phyloP scores from a whole-genome alignment of 1,284 basidiomycete species.

The Trichosporon ovoides region DNA sequence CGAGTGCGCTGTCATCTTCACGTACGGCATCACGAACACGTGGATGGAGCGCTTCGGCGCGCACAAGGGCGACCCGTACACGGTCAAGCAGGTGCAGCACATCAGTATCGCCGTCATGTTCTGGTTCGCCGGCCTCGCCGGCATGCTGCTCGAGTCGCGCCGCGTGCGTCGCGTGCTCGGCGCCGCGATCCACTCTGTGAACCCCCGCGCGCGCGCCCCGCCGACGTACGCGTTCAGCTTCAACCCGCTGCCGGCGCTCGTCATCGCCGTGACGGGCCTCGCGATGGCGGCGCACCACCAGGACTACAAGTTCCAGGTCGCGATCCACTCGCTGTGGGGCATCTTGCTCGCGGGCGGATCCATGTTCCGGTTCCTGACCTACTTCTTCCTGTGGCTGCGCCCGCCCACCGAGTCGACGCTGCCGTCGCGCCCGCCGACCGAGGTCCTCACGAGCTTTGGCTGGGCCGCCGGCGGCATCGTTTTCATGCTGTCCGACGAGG shows the following conservation, averaged over 20 bases:
- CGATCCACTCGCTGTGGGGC: conserved; percentile 89
- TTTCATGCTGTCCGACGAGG: conserved; percentile 89
- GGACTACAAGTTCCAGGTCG: conserved; percentile 65
- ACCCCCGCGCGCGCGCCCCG: conserved; percentile 55
- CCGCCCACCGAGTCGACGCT: conserved; percentile 59
- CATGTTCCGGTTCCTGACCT: conserved; percentile 59
- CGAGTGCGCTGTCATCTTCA: conserved; percentile 79
- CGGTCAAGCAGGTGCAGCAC: conserved; percentile 90
- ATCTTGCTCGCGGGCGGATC: conserved; percentile 74
- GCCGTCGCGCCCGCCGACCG: conserved; percentile 90
- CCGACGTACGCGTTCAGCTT: conserved; percentile 72
- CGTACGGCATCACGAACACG: conserved; percentile 84
- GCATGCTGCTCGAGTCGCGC: conserved; percentile 82
- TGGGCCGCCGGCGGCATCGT: conserved; percentile 76
- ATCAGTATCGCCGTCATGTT: conserved; percentile 84
- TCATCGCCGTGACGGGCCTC: conserved; percentile 86
- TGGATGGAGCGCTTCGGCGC: conserved; percentile 97
- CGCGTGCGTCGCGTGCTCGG: conserved; percentile 55
- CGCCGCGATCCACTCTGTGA: conserved; percentile 18
- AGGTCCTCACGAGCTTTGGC: conserved; percentile 81
- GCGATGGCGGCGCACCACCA: conserved; percentile 96
- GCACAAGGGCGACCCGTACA: conserved; percentile 72
- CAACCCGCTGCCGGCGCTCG: conserved; percentile 90
- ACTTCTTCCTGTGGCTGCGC: conserved; percentile 87
- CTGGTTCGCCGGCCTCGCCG: conserved; percentile 86